Base-by-base conservation (phyloP, 1,284 basidiomycete genomes). In the Melampsora larici-populina region DNA sequence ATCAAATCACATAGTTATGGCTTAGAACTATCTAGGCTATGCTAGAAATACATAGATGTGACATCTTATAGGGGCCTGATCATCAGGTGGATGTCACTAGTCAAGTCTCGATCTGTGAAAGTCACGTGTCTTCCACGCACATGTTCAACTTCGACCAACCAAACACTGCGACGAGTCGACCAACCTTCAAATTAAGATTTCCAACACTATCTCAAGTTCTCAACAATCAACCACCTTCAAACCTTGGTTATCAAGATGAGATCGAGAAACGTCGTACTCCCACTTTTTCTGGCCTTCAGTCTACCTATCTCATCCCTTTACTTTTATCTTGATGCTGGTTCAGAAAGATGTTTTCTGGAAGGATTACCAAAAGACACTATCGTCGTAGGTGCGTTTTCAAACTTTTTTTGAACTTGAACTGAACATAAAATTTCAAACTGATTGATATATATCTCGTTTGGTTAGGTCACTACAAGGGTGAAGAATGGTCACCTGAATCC, bases 281-380 rank as follows among this genome's bases (percentile, higher is more conserved):
- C 51, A 4, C 51, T 51, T 29, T 66, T 79, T 17, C 49, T 75
- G 21, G 60, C 49, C n/a, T 24, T 55, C 51, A 55, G 18, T 55
- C 33, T 43, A 7, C 68, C 64, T 49, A 63, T 75, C 66, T 63
- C 65, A 33, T 77, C 78, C 7, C 83, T 86, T 21, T 86, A 86
- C 80, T 86, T 86, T 79, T 86, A 86, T 81, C 82, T 85, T 58
- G 83, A 84, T 36, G 83, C 84, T 17, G 84, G 83, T 13, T 80
- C 81, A 18, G 81, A 81, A 49, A 81, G 83, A 49, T 99, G 97
- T 85, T 99, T 99, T 86, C 89, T 97, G 80, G 97, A 99, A 84
- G 97, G 99, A 85, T 87, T 99, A 55, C 96, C 96, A n/a, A 90
- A 90, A 18, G 92, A 98, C 85, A 99, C 97, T 21, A 90, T 97